Base-by-base conservation (phyloP, 306 rosid species). In the Dalbergia oliveri region DNA sequence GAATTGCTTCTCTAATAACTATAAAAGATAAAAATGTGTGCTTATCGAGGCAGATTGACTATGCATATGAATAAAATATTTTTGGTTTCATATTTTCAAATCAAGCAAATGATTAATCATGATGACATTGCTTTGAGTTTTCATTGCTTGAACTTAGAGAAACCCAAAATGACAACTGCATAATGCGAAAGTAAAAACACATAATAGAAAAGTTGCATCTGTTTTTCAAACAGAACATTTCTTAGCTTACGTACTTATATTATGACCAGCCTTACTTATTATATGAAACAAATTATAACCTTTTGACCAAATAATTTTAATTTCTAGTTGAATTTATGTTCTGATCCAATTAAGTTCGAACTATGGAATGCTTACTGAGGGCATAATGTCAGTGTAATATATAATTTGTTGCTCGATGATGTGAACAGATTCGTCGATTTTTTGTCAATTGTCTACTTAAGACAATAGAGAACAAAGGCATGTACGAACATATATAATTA, bases 291-390 rank as follows among this genome's bases (percentile, higher is more conserved):
- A 82, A 69, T 65, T 8, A 70, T 11, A 26, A 58, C 81, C 87
- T 87, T 89, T 88, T 81, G 87, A 90, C 90, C 81, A 2, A 43
- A 12, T 83, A 26, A 26, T 83, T 16, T 4, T 66, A 75, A 76
- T 62, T 81, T 82, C 39, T 33, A 74, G 79, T 73, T 51, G 16
- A 50, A 50, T 15, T 15, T 50, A 4, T 50, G 6, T 50, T 50
- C 57, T 50, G 4, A 37, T 37, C 7, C 31, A 33, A 5, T n/a
- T 45, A 69, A 33, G 37, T 59, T 69, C 50, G 67, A 57, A n/a
- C n/a, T 11, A 58, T 59, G 16, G 18, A 58, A 18, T 66, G 57
- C 57, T 13, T 3, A 4, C 3, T 13, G 6, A n/a, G n/a, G 13
- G 57, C 57, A 14, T 50, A 49, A 50, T 50, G 14, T 50, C 19